Conservation (phyloP, 1,284 basidiomycete genomes). For the Dichomitus squalens region DNA sequence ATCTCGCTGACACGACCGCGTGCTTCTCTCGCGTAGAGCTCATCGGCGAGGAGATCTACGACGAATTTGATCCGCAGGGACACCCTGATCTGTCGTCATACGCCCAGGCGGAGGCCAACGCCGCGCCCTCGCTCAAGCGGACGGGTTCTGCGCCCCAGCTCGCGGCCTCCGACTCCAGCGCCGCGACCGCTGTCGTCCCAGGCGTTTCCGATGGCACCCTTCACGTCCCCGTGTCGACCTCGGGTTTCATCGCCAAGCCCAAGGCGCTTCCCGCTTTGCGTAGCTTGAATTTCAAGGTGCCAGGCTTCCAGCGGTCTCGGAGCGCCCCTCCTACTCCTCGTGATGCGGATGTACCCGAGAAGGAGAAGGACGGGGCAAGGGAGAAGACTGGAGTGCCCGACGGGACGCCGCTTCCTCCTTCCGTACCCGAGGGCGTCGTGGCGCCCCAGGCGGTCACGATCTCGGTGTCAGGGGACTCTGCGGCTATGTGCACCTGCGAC, state of each 20-base stretch:
- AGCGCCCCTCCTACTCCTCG: constrained; percentile 60
- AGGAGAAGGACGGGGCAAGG: constrained; percentile 12
- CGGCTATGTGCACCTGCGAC: neutral
- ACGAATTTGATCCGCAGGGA: constrained; percentile 81
- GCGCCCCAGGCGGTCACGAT: neutral
- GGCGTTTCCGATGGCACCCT: constrained; percentile 25
- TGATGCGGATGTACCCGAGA: constrained; percentile 24
- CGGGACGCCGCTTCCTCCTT: constrained; percentile 1
- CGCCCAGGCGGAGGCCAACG: constrained; percentile 30
- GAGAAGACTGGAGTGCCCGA: neutral
- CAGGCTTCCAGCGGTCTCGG: constrained; percentile 42
- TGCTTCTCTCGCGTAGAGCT: constrained; percentile 53
- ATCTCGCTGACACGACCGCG: constrained; percentile 9
- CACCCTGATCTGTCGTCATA: constrained; percentile 58
- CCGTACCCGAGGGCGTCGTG: constrained; percentile 21
- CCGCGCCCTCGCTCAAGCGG: constrained; percentile 20
- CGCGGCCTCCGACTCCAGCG: constrained; percentile 19
- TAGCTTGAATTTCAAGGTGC: constrained; percentile 28
- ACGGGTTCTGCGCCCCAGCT: constrained; percentile 38
- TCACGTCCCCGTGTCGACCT: neutral
- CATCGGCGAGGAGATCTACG: constrained; percentile 89
- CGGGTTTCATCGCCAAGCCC: constrained; percentile 38
- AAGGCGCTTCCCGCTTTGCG: constrained; percentile 39
- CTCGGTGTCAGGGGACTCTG: neutral
- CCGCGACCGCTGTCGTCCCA: constrained; percentile 5